phyloP scores from a whole-genome alignment of 345 rosid genomes.

The Bretschneidera sinensis region DNA sequence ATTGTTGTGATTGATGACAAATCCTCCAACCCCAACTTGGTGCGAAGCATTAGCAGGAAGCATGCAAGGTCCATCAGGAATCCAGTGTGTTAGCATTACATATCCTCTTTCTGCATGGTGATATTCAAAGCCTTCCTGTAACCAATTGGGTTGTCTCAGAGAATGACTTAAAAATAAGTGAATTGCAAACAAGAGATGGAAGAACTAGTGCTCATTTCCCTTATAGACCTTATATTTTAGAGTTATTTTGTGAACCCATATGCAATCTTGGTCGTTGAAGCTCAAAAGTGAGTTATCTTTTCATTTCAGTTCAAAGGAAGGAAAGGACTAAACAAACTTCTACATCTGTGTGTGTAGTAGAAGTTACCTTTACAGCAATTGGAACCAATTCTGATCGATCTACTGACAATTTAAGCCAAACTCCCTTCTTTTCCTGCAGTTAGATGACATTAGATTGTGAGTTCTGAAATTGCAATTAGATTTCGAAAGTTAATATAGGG shows the following conservation, averaged over 20 bases:
- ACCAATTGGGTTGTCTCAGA: background rate
- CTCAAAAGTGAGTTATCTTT: background rate
- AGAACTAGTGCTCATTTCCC: too few species aligned
- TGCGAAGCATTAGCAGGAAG: slow-evolving; percentile 95
- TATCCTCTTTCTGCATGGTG: slow-evolving; percentile 88
- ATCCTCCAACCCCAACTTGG: slow-evolving; percentile 95
- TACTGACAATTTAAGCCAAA: slow-evolving; percentile 79
- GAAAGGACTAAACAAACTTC: too few species aligned
- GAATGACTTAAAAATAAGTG: too few species aligned
- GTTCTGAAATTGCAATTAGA: background rate
- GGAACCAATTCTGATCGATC: slow-evolving; percentile 79
- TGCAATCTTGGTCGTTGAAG: background rate
- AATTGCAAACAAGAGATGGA: too few species aligned
- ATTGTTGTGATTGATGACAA: slow-evolving; percentile 63
- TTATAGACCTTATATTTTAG: too few species aligned
- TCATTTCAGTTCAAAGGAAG: too few species aligned
- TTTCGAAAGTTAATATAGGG: too few species aligned
- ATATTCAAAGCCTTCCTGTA: slow-evolving; percentile 84
- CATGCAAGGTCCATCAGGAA: slow-evolving; percentile 80
- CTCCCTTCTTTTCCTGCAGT: slow-evolving; percentile 74
- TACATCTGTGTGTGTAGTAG: background rate
- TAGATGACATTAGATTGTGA: background rate
- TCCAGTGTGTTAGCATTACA: slow-evolving; percentile 89
- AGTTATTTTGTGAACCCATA: background rate
- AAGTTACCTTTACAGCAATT: slow-evolving; percentile 63